Base-by-base conservation (phyloP, 2,329 filamentous ascomycete genomes). In the Plectosphaerella cucumerina region DNA sequence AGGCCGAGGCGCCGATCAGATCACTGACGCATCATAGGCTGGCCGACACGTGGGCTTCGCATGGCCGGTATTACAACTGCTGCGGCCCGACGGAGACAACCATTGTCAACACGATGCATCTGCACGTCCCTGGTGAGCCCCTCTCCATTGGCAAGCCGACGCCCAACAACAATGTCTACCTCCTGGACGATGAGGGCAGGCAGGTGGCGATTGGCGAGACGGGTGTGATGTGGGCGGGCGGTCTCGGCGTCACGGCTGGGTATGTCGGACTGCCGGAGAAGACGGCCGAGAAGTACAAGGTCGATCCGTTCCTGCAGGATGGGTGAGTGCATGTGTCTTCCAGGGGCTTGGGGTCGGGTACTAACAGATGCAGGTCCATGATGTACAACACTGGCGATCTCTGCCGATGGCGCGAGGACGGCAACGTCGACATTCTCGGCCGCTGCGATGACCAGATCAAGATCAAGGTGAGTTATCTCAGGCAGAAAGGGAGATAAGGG, bases 331-430 rank as follows among this genome's bases (percentile, higher is more conserved):
- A 11, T n/a, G n/a, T n/a, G n/a, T 5, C 9, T 12, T 8, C 10
- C 15, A 4, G 5, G 23, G n/a, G 11, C 5, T 21, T 8, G 5
- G 14, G 22, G 12, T 8, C 14, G n/a, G 5, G 20, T 15, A 35
- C 47, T 48, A 12, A 48, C 35, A 10, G n/a, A 2, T 22, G 9
- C 46, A 75, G 72, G 3, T 67, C 65, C 2, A 67, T 66, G 55
- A 82, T 83, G 74, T 84, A 81, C 64, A 78, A 80, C 57, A 84
- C 81, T 2, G 81, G 80, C 5, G 81, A 84, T 56, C 69, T 84
- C 26, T 78, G 76, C 21, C 68, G 70, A 11, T 83, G 80, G 79
- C 68, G 69, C 41, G 58, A 66, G 2, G 73, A 80, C 57, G 80
- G 81, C 5, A 71, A 69, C 20, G 67, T 84, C 39, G 71, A 79